Percentiles rank a stretch among this genome's conserved stretches.
Conservation (phyloP, 2,329 filamentous ascomycete species). For the Neofusicoccum umdonicola region DNA sequence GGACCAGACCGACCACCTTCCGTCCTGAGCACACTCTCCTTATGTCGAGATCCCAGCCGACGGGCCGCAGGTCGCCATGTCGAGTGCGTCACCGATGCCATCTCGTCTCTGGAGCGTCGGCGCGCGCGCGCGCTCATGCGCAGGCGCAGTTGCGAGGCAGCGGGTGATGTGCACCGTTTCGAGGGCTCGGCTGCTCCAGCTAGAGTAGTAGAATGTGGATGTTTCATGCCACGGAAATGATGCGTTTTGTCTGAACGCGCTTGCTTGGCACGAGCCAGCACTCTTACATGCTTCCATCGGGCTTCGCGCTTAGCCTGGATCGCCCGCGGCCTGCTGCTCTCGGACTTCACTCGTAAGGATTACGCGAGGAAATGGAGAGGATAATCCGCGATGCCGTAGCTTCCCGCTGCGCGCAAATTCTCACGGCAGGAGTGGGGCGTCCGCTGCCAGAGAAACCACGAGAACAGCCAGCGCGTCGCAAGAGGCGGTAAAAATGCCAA, state of each 20-base stretch:
- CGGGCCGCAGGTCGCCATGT: background rate
- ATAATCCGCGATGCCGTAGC: background rate
- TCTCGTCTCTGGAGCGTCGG: background rate
- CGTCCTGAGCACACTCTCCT: constrained; percentile 11
- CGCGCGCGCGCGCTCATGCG: background rate
- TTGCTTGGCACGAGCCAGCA: constrained; percentile 12
- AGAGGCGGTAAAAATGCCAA: constrained; percentile 8
- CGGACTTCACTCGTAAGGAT: constrained; percentile 13
- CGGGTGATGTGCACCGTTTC: background rate
- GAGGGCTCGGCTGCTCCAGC: constrained; percentile 2
- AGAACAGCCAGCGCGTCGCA: constrained; percentile 2
- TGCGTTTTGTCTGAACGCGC: constrained; percentile 4
- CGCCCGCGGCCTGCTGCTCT: constrained; percentile 10
- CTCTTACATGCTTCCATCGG: constrained; percentile 12
- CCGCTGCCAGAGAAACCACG: constrained; percentile 12
- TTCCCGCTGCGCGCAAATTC: constrained; percentile 14
- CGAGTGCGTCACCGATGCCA: constrained; percentile 9
- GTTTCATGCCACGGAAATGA: constrained; percentile 16
- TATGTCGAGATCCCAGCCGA: background rate
- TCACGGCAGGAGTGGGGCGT: constrained; percentile 11
- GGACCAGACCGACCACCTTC: constrained; percentile 13
- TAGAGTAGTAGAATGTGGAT: background rate
- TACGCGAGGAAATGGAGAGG: constrained; percentile 15
- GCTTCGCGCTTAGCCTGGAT: constrained; percentile 1
- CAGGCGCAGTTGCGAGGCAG: background rate